Evolutionary conservation across 2,329 filamentous ascomycete genomes (phyloP), one percentile per base, ranked within the genome.

Genomic region (Colletotrichum simmondsii): DNA sequence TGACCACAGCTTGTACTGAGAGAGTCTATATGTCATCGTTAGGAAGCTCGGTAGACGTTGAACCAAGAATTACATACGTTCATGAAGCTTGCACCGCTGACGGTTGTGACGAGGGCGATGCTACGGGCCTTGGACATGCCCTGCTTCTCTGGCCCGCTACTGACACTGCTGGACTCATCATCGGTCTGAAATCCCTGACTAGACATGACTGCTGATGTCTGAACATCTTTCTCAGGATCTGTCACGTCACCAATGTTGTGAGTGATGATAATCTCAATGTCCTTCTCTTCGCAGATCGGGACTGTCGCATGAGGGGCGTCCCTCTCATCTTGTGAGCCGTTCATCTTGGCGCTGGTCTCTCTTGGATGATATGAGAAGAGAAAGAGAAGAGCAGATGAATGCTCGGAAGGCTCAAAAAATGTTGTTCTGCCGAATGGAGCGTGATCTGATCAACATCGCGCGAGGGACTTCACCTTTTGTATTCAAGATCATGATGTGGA

Each of bases 1-100:
- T 92, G 71, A 92, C 88, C 4, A 90, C 86, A 2, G 88, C 84
- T 77, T 92, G 90, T 3, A 87, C 84, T 2, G 88, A 89, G 60
- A 92, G 82, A 2, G 87, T 90, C 89, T 89, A 71, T 2, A 35
- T 16, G 12, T 30, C 3, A n/a, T 19, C 11, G n/a, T 53, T 22
- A 32, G 42, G 11, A 16, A n/a, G 26, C 10, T 16, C 61, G 1
- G 16, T 5, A 5, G 4, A 6, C 5, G 6, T 22, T 6, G 10
- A 35, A n/a, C n/a, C 19, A 19, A n/a, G 5, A 16, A 12, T 19
- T 28, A 76, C 81, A 68, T 77, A 87, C 88, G 72, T 90, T 90
- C 74, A 89, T 80, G 76, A 91, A 90, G 11, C 86, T 86, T 11
- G 89, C 89, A 4, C 88, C 88, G 0, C 87, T 86, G 6, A 89